Evolutionary conservation across 1,139 yeast species (phyloP).

Genomic region (Yamadazyma buinensis): DNA sequence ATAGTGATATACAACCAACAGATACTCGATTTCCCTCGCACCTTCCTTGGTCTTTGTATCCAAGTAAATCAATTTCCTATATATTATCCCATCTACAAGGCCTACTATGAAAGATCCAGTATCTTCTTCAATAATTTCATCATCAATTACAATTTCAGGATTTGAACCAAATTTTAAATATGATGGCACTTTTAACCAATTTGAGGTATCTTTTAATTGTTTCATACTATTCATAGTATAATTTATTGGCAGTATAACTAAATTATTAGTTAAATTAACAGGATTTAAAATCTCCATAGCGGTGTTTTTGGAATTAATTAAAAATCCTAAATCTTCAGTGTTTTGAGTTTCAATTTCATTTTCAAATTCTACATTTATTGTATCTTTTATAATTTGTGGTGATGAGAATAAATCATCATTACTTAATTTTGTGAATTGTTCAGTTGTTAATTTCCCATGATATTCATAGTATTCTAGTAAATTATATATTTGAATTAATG

Average conservation of each 20-base stretch:
- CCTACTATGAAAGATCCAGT: slow-evolving; percentile 29
- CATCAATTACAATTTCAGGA: slow-evolving; percentile 1
- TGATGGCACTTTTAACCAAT: slow-evolving; percentile 27
- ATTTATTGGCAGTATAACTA: slow-evolving; percentile 38
- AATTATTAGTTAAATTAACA: slow-evolving; percentile 30
- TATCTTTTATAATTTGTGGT: slow-evolving; percentile 11
- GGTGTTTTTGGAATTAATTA: slow-evolving; percentile 13
- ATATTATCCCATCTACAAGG: slow-evolving; percentile 16
- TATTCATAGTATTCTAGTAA: slow-evolving; percentile 33
- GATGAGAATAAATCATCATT: slow-evolving; percentile 19
- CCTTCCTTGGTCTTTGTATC: slow-evolving; percentile 10
- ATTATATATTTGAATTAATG: slow-evolving; percentile 26
- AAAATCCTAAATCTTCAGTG: slow-evolving; percentile 8
- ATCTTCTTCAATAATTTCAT: slow-evolving; percentile 12
- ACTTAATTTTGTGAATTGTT: slow-evolving; percentile 15
- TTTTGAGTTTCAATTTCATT: too few relatives aligned
- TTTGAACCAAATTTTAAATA: slow-evolving; percentile 15
- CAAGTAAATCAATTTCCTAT: slow-evolving; percentile 28
- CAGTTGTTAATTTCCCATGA: slow-evolving; percentile 24
- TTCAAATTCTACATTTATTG: slow-evolving; percentile 11
- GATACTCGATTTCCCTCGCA: slow-evolving; percentile 23
- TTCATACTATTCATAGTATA: slow-evolving; percentile 35
- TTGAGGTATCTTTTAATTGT: slow-evolving; percentile 11
- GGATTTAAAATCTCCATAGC: slow-evolving; percentile 34
- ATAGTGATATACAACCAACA: slow-evolving; percentile 27